phyloP scores from a whole-genome alignment of 2,329 filamentous ascomycete species.

The Cytospora mali region DNA sequence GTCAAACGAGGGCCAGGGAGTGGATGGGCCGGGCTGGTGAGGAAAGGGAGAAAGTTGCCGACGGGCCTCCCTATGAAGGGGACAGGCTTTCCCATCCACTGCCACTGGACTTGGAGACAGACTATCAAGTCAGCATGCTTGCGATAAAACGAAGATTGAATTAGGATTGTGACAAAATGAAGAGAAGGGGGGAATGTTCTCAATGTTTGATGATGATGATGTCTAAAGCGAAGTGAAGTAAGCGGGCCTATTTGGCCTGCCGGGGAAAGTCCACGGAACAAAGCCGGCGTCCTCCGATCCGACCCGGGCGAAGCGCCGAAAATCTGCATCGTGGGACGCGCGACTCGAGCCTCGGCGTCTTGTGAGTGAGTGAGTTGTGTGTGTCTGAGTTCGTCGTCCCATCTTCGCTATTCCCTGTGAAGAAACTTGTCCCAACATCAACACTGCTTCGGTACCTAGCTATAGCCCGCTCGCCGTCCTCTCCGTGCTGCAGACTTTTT shows the following conservation, averaged over 20 bases:
- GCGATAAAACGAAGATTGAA: too few relatives aligned
- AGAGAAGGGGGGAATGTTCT: not conserved
- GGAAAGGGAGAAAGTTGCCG: conserved; percentile 15
- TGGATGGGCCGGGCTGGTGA: not conserved
- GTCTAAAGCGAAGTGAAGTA: conserved; percentile 3
- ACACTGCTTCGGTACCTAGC: not conserved
- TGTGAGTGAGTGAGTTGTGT: too few relatives aligned
- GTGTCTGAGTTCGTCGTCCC: not conserved
- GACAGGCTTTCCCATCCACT: not conserved
- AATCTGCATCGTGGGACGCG: not conserved
- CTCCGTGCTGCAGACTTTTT: not conserved
- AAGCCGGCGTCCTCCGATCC: not conserved
- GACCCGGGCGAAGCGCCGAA: not conserved
- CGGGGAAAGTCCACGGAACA: not conserved
- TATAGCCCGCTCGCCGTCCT: too few relatives aligned
- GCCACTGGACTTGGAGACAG: not conserved
- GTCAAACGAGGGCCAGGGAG: conserved; percentile 9
- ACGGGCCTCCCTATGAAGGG: not conserved
- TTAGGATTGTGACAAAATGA: not conserved
- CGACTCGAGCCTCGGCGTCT: too few relatives aligned
- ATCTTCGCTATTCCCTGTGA: not conserved
- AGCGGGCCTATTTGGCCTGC: not conserved
- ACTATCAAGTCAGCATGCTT: not conserved
- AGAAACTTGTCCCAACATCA: not conserved
- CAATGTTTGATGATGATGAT: not conserved